Conservation (phyloP, 140 eudicot genomes). For the Erigeron philadelphicus region DNA sequence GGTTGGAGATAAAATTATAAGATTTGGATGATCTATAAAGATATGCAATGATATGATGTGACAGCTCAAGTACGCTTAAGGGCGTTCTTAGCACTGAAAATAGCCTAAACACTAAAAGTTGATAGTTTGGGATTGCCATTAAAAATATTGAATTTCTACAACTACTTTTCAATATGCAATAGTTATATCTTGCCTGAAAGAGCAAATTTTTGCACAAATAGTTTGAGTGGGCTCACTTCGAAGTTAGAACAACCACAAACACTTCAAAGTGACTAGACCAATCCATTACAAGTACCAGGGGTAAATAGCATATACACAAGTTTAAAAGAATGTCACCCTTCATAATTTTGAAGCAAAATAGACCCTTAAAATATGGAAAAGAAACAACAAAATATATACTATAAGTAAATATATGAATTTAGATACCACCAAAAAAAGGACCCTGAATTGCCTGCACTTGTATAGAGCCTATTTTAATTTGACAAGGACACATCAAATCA, state of each 20-base stretch:
- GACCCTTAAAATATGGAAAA: conserved; percentile 14
- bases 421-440: conserved; percentile 39
- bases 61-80: too few relatives aligned
- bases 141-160: background rate
- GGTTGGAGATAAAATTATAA: too few relatives aligned
- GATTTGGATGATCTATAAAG: too few relatives aligned
- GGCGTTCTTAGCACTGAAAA: too few relatives aligned
- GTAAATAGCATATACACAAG: conserved; percentile 18
- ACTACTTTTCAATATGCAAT: background rate
- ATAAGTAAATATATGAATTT: conserved; percentile 19
- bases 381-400: conserved; percentile 20
- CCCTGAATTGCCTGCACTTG: conserved; percentile 32
- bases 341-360: conserved; percentile 17
- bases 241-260: conserved; percentile 2
- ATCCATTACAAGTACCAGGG: conserved; percentile 8
- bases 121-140: too few relatives aligned
- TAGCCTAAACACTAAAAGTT: too few relatives aligned
- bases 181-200: too few relatives aligned
- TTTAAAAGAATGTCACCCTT: conserved; percentile 17
- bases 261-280: conserved; percentile 6
- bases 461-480: conserved; percentile 26
- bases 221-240: conserved; percentile 7
- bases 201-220: too few relatives aligned
- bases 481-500: conserved; percentile 42
- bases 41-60: too few relatives aligned